Evolutionary conservation across 345 rosid species (phyloP), one percentile per base, ranked within the genome.

Genomic region (Salix suchowensis): DNA sequence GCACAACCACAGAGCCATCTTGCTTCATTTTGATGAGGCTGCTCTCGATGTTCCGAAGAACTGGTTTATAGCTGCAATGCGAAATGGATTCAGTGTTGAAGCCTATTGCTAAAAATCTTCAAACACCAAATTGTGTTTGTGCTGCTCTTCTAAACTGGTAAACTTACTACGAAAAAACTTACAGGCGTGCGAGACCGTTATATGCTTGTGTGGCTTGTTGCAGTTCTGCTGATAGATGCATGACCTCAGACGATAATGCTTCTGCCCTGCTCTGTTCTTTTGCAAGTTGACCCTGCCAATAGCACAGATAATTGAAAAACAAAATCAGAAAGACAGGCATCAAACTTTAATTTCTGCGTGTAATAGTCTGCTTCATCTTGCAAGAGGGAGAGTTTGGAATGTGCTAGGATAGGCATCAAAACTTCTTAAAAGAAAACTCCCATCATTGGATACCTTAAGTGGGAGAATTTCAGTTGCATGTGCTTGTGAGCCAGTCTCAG

Each of bases 261-360:
- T 93, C 99, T 0, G 96, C 97, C 88, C 88, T 86, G 86, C 91
- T 90, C 84, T 91, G 96, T 85, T 91, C 94, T 82, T 87, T 91
- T 26, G 83, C 92, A 71, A 96, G 91, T 81, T 91, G 91, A 2
- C 90, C 89, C 99, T 91, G 55, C 8, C 55, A 54, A 54, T 54
- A 54, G 6, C 19, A 7, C 60, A 2, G 18, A 4, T 16, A 11
- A 11, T 42, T 11, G 14, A 42, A 42, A 2, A 2, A 40, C 37
- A 9, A 40, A 40, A 40, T 9, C 10, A 10, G 3, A 42, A 75
- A 73, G 18, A 23, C 26, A 55, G 58, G 69, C 37, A 50, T 24
- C 48, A 67, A 11, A 14, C 68, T 60, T 58, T 7, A 67, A 67
- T 64, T 64, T 28, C 30, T 64, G 34, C 18, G n/a, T 46, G 42